Conservation (phyloP, 192 early-diverging fungal genomes). For the Entomortierella lignicola region DNA sequence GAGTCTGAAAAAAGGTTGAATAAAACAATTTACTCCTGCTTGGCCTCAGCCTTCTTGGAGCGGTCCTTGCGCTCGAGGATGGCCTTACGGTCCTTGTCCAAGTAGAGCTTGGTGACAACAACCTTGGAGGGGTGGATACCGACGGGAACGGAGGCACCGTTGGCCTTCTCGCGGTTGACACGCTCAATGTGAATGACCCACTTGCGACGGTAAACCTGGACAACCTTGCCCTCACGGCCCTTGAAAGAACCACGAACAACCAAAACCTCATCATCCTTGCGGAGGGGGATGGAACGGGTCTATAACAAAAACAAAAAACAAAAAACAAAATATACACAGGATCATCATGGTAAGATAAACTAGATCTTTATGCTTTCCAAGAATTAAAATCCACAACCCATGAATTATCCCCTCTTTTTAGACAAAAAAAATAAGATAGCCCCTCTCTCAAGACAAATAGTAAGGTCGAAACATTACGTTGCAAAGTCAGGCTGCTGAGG, state of each 20-base stretch:
- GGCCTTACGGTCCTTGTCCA: conserved; percentile 96
- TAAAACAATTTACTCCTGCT: conserved; percentile 48
- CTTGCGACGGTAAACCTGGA: conserved; percentile 98
- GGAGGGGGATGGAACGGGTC: conserved; percentile 94
- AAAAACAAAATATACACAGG: not conserved
- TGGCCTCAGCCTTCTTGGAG: conserved; percentile 56
- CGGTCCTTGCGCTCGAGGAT: conserved; percentile 92
- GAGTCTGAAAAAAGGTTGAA: conserved; percentile 3
- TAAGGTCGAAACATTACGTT: conserved; percentile 48
- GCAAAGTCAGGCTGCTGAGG: conserved; percentile 51
- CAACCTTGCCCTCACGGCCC: conserved; percentile 97
- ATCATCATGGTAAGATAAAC: conserved; percentile 23
- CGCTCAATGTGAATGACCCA: conserved; percentile 99
- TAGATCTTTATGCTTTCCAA: too few relatives aligned
- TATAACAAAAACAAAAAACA: conserved; percentile 44
- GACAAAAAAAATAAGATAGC: conserved; percentile 1
- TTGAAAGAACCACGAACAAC: conserved; percentile 96
- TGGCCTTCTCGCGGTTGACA: conserved; percentile 96
- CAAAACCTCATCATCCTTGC: conserved; percentile 97
- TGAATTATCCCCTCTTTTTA: too few relatives aligned
- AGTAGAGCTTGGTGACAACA: conserved; percentile 92
- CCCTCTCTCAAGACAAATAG: conserved; percentile 3
- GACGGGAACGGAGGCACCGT: conserved; percentile 91
- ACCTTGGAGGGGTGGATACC: conserved; percentile 99
- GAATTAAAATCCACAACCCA: too few relatives aligned